Evolutionary conservation across 345 rosid species (phyloP), one percentile per base, ranked within the genome.

Genomic region (Theobroma cacao): DNA sequence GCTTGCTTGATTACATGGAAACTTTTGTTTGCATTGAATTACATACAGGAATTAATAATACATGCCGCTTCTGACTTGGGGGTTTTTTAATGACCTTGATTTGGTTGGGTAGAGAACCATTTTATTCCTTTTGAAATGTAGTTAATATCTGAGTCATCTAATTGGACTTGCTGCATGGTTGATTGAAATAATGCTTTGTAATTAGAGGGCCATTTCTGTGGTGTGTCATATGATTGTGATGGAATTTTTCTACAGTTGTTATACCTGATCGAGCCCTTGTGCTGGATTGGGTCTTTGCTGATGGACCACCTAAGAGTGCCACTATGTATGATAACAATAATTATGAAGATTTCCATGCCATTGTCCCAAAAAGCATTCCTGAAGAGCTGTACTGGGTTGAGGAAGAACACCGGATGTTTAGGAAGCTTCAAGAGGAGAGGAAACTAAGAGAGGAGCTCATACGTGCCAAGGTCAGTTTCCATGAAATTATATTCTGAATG

Each of bases 241-340:
- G 60, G 22, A 56, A 34, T n/a, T 52, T 62, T 81, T 79, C 69
- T 84, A 86, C 89, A 95, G 99, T 95, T 70, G 41, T 76, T 77
- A 94, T 93, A 77, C 97, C 96, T 5, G 83, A 78, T 10, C 78
- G 75, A 81, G 94, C 97, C 58, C 31, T 85, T 78, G 88, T 93
- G 59, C 83, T 95, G 90, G 96, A 95, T 84, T 93, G 94, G 94
- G 98, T 95, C 66, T 91, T 93, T 81, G 87, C 97, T 82, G 93
- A 95, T 86, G 99, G 99, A 80, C 98, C 88, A 34, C 93, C 98
- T 69, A 75, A 84, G 70, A 85, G 78, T 80, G 98, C 96, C 17
- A 62, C 71, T 84, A 70, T 86, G 74, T 95, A 93, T 86, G 97
- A 93, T 82, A 95, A 93, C 83, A 93, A 91, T 78, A 64, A 82